phyloP scores from a whole-genome alignment of 2,329 filamentous ascomycete species.

The Emergomyces orientalis region DNA sequence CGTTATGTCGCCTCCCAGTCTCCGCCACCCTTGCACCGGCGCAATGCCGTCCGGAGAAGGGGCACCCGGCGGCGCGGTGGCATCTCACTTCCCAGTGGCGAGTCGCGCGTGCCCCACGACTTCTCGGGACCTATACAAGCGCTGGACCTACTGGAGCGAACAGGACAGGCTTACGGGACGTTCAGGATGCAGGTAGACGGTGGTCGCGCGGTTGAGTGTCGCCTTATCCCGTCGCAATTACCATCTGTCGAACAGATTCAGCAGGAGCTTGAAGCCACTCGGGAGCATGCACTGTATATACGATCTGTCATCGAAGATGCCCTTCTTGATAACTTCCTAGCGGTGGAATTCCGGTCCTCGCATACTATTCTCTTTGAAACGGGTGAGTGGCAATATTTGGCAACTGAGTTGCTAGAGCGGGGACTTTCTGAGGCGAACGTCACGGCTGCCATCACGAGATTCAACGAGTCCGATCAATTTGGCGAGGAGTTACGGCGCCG shows the following conservation, averaged over 20 bases:
- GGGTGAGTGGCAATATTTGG: conserved; percentile 30
- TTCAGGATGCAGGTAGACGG: conserved; percentile 36
- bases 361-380: conserved; percentile 28
- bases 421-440: conserved; percentile 31
- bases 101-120: conserved; percentile 5
- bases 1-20: conserved; percentile 22
- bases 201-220: conserved; percentile 34
- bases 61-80: conserved; percentile 13
- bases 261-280: conserved; percentile 31
- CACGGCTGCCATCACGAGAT: conserved; percentile 29
- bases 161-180: conserved; percentile 35
- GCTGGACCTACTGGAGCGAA: conserved; percentile 32
- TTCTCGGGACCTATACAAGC: conserved; percentile 28
- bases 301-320: conserved; percentile 38
- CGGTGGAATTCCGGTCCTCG: conserved; percentile 31
- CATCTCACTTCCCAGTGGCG: conserved; percentile 13
- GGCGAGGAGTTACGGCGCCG: conserved; percentile 34
- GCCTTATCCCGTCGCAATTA: conserved; percentile 34
- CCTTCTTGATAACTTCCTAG: conserved; percentile 36
- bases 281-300: conserved; percentile 33
- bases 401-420: conserved; percentile 30
- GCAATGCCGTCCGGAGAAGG: conserved; percentile 31
- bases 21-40: conserved; percentile 28
- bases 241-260: conserved; percentile 35
- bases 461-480: conserved; percentile 30